Evolutionary conservation across 306 rosid genomes (phyloP), one percentile per base, ranked within the genome.

Genomic region (Bauhinia variegata): DNA sequence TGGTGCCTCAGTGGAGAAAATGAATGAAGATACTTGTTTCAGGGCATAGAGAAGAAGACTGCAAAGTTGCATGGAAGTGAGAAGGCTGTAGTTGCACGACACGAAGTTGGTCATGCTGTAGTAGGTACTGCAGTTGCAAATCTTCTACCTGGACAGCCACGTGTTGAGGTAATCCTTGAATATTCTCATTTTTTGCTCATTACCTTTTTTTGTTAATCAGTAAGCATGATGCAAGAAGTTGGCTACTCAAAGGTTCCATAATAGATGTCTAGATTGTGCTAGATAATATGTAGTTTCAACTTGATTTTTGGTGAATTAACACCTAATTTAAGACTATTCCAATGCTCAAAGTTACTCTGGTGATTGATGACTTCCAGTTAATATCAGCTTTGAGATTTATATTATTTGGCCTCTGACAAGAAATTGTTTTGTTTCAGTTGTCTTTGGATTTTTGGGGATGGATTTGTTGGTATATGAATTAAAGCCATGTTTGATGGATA

Each of bases 31-130:
- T 76, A 28, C 69, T 70, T 80, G 74, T 59, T 80, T 57, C 80
- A 93, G 99, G 99, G 99, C 54, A 93, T 93, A 61, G 99, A 93
- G 72, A 93, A 93, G 86, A 93, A 93, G 87, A 90, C 90, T 31
- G 86, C 95, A 74, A 93, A 85, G 83, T 83, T 93, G 82, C 82
- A 83, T 82, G 99, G 99, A 70, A 65, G 78, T 75, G 99, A 93
- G 85, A 93, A 90, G 72, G 91, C 79, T 81, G 99, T 90, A 36
- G 99, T 93, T 76, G 99, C 99, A 52, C 88, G 99, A 19, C 99
- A 93, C 73, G 99, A 93, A 84, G 99, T 88, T 74, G 99, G 99
- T 65, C 99, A 93, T 84, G 99, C 99, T 30, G 96, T 93, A 46
- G 97, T 93, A 32, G 96, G 99, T 55, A 93, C 99, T 69, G 97